These are phyloP conservation scores for Farysia itapuensis DNA, from an alignment of 1,284 basidiomycete species.

Conservation along the genomic window DNA sequence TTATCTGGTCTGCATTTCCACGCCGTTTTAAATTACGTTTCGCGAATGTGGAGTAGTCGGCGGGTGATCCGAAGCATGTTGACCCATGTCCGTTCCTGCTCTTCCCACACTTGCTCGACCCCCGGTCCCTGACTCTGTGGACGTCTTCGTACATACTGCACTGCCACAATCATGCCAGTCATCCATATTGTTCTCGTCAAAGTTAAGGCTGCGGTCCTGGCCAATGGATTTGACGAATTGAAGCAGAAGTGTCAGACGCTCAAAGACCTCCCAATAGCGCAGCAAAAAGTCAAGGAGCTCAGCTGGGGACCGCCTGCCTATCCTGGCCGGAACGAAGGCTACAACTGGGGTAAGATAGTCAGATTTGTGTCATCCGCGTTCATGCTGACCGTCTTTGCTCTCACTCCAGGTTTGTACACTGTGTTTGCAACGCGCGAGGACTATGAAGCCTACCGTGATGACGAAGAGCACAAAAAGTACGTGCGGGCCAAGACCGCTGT, in stretches of 20 bases:
- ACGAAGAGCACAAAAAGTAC: conserved; percentile 53
- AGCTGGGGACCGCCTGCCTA: conserved; percentile 49
- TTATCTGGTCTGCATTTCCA: no score
- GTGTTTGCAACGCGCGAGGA: conserved; percentile 39
- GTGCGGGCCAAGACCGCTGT: conserved; percentile 14
- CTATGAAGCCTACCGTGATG: conserved; percentile 48
- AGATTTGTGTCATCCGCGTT: no score
- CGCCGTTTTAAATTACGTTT: no score
- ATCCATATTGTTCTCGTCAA: conserved; percentile 53
- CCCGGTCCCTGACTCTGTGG: no score
- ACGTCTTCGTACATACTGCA: no score
- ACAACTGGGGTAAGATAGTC: conserved; percentile 45
- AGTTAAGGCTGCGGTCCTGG: conserved; percentile 46
- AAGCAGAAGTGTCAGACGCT: conserved; percentile 44
- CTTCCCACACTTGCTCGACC: no score
- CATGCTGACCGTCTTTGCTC: neutral
- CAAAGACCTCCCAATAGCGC: conserved; percentile 37
- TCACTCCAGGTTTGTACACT: conserved; percentile 37
- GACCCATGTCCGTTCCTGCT: no score
- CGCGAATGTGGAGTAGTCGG: no score
- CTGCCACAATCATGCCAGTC: conserved; percentile 35
- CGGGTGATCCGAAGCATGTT: no score
- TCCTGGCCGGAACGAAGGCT: conserved; percentile 44
- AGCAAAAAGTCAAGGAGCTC: conserved; percentile 37
- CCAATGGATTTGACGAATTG: conserved; percentile 51